phyloP scores from a whole-genome alignment of 139 green algal genomes.

The Nannochloris sp. region DNA sequence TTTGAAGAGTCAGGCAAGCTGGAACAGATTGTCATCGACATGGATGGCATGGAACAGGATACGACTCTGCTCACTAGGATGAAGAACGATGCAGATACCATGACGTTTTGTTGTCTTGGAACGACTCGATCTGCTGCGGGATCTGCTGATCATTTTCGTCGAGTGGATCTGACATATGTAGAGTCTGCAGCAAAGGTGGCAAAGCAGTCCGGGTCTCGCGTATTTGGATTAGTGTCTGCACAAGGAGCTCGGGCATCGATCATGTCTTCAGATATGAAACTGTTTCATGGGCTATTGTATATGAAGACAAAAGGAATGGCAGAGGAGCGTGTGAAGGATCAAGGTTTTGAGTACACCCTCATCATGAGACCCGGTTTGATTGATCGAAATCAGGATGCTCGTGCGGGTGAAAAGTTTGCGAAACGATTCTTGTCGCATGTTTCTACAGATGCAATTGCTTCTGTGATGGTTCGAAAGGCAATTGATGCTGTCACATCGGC shows the following conservation, averaged over 20 bases:
- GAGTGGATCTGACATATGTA: constrained; percentile 56
- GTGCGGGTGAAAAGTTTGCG: constrained; percentile 5
- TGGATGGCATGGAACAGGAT: neutral
- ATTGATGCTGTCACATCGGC: neutral
- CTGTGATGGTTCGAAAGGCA: neutral
- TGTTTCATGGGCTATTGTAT: constrained; percentile 27
- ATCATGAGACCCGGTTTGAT: constrained; percentile 22
- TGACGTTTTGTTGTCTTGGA: constrained; percentile 47
- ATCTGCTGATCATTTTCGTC: constrained; percentile 38
- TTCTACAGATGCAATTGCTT: neutral
- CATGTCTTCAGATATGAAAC: constrained; percentile 15
- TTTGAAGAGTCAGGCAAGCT: neutral
- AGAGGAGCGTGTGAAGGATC: constrained; percentile 11
- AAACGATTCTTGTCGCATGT: neutral
- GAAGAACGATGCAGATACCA: constrained; percentile 16
- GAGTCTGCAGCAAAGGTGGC: constrained; percentile 28
- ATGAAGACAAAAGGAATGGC: constrained; percentile 21
- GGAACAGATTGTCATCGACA: constrained; percentile 2
- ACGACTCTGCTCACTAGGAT: constrained; percentile 31
- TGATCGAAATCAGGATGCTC: constrained; percentile 7
- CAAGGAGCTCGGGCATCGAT: constrained; percentile 16
- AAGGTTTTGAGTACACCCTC: constrained; percentile 4
- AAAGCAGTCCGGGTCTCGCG: constrained; percentile 23
- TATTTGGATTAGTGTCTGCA: constrained; percentile 24
- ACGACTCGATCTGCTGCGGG: constrained; percentile 49